A percentile compares a stretch with the other conserved stretches of the same genome.
These are phyloP conservation scores for Myriosclerotinia duriaeana DNA, from an alignment of 2,329 filamentous ascomycete genomes.

Conservation along the genomic window DNA sequence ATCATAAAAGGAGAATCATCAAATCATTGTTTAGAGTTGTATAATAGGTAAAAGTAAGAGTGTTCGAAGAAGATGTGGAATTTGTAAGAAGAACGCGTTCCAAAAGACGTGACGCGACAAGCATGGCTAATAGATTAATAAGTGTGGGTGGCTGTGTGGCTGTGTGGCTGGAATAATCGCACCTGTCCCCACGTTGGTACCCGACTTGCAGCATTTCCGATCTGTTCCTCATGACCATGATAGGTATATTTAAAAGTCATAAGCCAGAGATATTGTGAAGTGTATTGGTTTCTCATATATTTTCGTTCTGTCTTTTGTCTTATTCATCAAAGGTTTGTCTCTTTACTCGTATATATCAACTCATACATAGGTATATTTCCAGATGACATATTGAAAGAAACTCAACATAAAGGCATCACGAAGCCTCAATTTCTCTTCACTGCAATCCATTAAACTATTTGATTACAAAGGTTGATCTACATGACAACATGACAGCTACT, in stretches of 20 bases:
- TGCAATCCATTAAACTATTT: neutral
- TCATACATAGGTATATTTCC: too few species aligned
- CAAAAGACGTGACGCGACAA: slow-evolving; percentile 17
- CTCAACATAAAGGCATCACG: neutral
- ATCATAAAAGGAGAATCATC: slow-evolving; percentile 23
- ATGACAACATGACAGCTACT: slow-evolving; percentile 4
- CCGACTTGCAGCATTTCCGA: slow-evolving; percentile 5
- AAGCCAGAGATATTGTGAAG: neutral
- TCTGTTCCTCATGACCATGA: slow-evolving; percentile 7
- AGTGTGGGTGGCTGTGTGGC: neutral
- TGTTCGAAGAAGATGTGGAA: neutral
- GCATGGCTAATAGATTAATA: slow-evolving; percentile 17
- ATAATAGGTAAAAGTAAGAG: neutral
- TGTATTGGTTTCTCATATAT: neutral
- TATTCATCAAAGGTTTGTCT: neutral
- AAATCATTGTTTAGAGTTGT: slow-evolving; percentile 23
- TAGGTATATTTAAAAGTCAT: slow-evolving; percentile 4
- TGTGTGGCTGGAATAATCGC: slow-evolving; percentile 9
- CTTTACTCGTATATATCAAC: neutral
- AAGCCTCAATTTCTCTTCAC: neutral
- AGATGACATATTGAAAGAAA: neutral
- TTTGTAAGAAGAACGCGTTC: slow-evolving; percentile 18
- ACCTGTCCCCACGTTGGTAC: neutral
- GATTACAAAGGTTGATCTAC: neutral
- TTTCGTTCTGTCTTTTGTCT: neutral